Evolutionary conservation across 2,329 filamentous ascomycete genomes (phyloP), one percentile per base, ranked within the genome.

Genomic region (Penicillium verrucosum): DNA sequence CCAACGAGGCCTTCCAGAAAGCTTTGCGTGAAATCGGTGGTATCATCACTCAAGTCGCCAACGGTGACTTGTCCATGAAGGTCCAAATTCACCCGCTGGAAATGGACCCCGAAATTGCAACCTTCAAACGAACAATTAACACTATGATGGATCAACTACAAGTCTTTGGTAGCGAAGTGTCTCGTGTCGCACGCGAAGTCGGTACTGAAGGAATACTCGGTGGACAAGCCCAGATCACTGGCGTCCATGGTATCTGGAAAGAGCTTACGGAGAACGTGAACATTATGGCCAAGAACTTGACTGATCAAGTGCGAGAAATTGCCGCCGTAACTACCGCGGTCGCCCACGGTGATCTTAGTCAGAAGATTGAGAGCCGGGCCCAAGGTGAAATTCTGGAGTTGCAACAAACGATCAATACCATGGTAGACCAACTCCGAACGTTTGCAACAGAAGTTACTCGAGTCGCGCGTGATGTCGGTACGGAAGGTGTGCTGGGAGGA

Each of bases 61-160:
- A 91, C 68, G 93, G 93, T 76, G 93, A 97, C 72, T 81, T 97
- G 59, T 96, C 92, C 74, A 97, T 96, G 81, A 96, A 96, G 78
- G 93, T 97, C 61, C 86, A 93, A 69, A 95, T 97, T 74, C 94
- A 97, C 72, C 89, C 90, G 4, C 88, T 95, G 64, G 93, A 97
- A 78, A 94, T 97, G 88, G 93, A 97, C 81, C 92, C 92, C 29
- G 93, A 97, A 81, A 97, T 97, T 70, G 94, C 92, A 29, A 92
- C 91, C 10, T 97, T 97, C 81, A 97, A 97, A 78, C 88, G 91
- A 68, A 97, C 93, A 60, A 97, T 97, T 79, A 97, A 97, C 74
- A 95, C 90, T 65, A 97, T 97, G 93, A 96, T 97, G 85, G 93
- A 97, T 72, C 93, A 97, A 75, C 82, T 97, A 58, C 92, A 97